These are phyloP conservation scores for Myxozyma neglecta DNA, from an alignment of 805 yeast species.

Conservation along the genomic window DNA sequence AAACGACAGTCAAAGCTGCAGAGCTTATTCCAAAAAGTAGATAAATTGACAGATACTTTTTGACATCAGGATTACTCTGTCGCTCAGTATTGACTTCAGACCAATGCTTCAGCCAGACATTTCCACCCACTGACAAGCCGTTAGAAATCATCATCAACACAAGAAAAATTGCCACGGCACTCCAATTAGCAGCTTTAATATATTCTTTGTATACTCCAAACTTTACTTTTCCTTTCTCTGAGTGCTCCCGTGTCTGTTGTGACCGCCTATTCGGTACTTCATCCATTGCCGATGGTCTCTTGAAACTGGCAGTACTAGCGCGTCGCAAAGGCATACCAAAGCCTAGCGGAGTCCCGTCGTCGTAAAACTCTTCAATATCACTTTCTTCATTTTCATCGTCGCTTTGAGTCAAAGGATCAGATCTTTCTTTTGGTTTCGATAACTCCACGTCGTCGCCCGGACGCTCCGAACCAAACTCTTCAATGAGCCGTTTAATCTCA, in stretches of 20 bases:
- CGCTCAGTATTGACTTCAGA: constrained; percentile 75
- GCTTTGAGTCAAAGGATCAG: constrained; percentile 18
- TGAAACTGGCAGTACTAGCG: constrained; percentile 66
- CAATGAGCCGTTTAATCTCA: constrained; percentile 26
- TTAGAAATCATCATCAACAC: constrained; percentile 44
- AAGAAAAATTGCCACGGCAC: constrained; percentile 60
- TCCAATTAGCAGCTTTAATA: constrained; percentile 81
- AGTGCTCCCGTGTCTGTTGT: constrained; percentile 57
- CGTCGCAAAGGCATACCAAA: constrained; percentile 46
- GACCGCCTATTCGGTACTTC: constrained; percentile 30
- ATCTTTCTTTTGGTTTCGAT: neutral
- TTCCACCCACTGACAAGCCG: constrained; percentile 46
- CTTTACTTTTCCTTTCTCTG: constrained; percentile 91
- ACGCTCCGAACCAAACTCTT: constrained; percentile 24
- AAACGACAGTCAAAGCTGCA: constrained; percentile 59
- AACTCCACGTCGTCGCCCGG: neutral
- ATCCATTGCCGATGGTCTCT: constrained; percentile 34
- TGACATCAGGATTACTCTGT: constrained; percentile 71
- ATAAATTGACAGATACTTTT: constrained; percentile 72
- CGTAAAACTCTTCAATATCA: constrained; percentile 6
- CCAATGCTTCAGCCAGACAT: constrained; percentile 96
- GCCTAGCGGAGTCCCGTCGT: constrained; percentile 3
- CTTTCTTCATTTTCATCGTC: constrained; percentile 28
- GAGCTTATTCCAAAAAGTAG: constrained; percentile 69
- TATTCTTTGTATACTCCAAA: constrained; percentile 81